These are phyloP conservation scores for Ascosphaera aggregata DNA, from an alignment of 2,329 filamentous ascomycete species.

Conservation along the genomic window DNA sequence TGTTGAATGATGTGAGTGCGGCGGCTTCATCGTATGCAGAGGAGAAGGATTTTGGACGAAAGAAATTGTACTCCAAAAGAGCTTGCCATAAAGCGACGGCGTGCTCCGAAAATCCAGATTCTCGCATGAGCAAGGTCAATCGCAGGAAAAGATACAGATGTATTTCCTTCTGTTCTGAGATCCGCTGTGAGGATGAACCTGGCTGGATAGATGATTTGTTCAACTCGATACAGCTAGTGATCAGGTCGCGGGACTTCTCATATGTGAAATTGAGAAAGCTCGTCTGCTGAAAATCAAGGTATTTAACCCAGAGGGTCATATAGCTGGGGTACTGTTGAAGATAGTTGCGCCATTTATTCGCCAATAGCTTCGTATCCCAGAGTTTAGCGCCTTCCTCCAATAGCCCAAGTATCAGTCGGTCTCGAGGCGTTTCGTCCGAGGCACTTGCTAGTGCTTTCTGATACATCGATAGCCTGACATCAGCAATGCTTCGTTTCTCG, in stretches of 20 bases:
- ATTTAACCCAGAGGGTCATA: conserved; percentile 47
- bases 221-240: conserved; percentile 31
- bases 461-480: conserved; percentile 60
- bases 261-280: conserved; percentile 43
- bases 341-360: conserved; percentile 41
- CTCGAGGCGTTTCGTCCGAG: conserved; percentile 22
- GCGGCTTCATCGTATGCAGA: conserved; percentile 3
- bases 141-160: conserved; percentile 51
- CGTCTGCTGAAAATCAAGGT: conserved; percentile 48
- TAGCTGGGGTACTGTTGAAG: conserved; percentile 31
- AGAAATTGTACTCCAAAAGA: conserved; percentile 47
- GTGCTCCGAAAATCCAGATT: conserved; percentile 57
- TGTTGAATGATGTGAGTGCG: conserved; percentile 27
- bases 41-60: conserved; percentile 23
- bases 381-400: conserved; percentile 51
- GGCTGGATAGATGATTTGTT: conserved; percentile 8
- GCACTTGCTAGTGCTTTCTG: conserved; percentile 48
- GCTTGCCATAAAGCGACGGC: conserved; percentile 68
- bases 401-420: conserved; percentile 40
- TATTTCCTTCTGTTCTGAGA: conserved; percentile 12
- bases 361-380: conserved; percentile 42
- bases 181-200: conserved; percentile 1
- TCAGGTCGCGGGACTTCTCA: conserved; percentile 37
- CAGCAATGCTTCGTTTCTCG: conserved; percentile 45
- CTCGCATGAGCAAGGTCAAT: conserved; percentile 47